Evolutionary conservation across 2,329 filamentous ascomycete genomes (phyloP), one percentile per base, ranked within the genome.

Genomic region (Coniochaeta hoffmannii): DNA sequence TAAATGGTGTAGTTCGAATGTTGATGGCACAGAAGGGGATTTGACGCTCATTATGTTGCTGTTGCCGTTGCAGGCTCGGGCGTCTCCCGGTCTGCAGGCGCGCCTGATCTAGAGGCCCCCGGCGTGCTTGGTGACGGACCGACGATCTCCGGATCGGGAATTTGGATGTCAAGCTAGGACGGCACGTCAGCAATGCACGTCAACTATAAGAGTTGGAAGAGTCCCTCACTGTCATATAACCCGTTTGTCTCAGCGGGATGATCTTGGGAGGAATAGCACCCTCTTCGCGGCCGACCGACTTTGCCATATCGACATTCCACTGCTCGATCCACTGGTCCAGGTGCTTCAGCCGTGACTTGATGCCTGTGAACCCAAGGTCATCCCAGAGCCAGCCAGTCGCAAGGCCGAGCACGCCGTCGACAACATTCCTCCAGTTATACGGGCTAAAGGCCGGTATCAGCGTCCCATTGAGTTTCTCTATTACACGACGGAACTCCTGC

Each of bases 361-460:
- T 81, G 9, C 80, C 84, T 3, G 89, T 89, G 34, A 90, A 72
- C 1, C 93, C 91, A 22, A 93, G 64, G 67, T 97, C 93, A 57
- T 99, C 94, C 90, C 91, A 97, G 32, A 97, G 65, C 89, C 92
- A 99, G 22, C 93, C 89, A 0, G 94, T 97, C 32, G 91, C 71
- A 4, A 95, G 76, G 1, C 93, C 91, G 62, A 97, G 68, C 11
- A 90, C 69, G 12, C 84, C 82, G 69, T 99, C 94, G 0, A 96
- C 61, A 65, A 92, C 83, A 62, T 95, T 96, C 53, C 89, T 79
- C 63, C 82, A 73, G 55, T 79, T 84, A 68, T 86, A 92, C 0
- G 94, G 93, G 64, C 88, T 83, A 69, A 96, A 97, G 0, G 87
- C 86, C n/a, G 80, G 80, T 36, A 87, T 74, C 15, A 97, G 74